Conservation (phyloP, 176 grass and related monocot species). For the Ensete glaucum region DNA sequence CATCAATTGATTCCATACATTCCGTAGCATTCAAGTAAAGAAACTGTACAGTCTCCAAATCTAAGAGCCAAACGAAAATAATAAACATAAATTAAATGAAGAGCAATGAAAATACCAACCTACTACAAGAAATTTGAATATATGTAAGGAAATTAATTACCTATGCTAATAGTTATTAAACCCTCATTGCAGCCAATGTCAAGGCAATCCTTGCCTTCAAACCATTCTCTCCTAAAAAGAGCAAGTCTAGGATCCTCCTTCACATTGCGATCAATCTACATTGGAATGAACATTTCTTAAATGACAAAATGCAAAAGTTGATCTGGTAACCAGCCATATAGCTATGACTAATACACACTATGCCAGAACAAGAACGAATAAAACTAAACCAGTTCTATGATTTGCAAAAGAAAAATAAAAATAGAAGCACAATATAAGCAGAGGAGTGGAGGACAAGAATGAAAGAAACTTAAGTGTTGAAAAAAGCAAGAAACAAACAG, state of each 20-base stretch:
- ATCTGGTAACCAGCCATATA: neutral
- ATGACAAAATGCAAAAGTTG: neutral
- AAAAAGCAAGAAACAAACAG: neutral
- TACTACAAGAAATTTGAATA: too few species aligned
- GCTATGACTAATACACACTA: neutral
- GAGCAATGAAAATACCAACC: too few species aligned
- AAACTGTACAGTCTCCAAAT: too few species aligned
- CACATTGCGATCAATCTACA: constrained; percentile 49
- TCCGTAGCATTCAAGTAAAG: too few species aligned
- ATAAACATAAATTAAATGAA: too few species aligned
- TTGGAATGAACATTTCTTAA: neutral
- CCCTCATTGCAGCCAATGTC: constrained; percentile 98
- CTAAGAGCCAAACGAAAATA: too few species aligned
- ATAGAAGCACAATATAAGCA: neutral
- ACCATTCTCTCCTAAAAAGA: constrained; percentile 74
- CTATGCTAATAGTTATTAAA: constrained; percentile 68
- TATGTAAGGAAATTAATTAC: constrained; percentile 21
- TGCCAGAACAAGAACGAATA: neutral
- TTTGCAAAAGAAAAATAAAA: neutral
- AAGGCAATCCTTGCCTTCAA: constrained; percentile 88
- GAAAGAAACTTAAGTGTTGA: neutral
- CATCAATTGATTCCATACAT: neutral
- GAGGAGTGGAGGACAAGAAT: neutral
- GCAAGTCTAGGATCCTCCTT: constrained; percentile 78
- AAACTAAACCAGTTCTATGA: neutral